Evolutionary conservation across 169 alveolate genomes (phyloP), one percentile per base, ranked within the genome.

Genomic region (Theileria orientalis): DNA sequence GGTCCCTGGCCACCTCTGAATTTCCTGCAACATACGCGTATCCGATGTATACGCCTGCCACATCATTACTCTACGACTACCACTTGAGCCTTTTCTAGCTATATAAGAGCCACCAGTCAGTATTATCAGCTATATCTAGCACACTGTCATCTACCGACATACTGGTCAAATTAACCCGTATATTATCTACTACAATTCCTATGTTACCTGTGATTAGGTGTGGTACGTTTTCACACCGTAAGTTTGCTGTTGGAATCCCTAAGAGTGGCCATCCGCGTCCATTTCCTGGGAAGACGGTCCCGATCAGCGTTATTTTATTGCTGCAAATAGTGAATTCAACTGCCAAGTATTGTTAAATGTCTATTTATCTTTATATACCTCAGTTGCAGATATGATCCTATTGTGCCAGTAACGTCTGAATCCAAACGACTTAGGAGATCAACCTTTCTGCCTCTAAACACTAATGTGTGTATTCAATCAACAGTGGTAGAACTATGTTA

Each of bases 171-270:
- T n/a, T n/a, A n/a, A n/a, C n/a, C n/a, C n/a, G n/a, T n/a, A n/a
- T n/a, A n/a, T n/a, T n/a, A 44, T 44, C n/a, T 16, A 44, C 52
- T 44, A 44, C 16, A 11, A 47, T 47, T n/a, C 3, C 23, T 47
- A 47, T 5, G 11, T 3, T 57, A 57, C 67, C 67, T 44, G 86
- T 72, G 0, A 77, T 56, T 3, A 77, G 62, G 21, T 77, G 86
- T 30, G 82, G 79, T 0, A 70, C 47, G 68, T 13, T 8, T 19
- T 25, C 52, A 35, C 84, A 79, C 2, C 42, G 42, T 23, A 79
- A 44, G 46, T 79, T 79, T 0, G 87, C 87, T 0, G 87, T 79
- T 33, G 87, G 84, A 9, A 79, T 72, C 0, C 87, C 87, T 14
- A 79, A 41, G 47, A 51, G 63, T 0, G 76, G 29, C 1, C 71